These are phyloP conservation scores for Hippophae rhamnoides DNA, from an alignment of 306 rosid genomes.

Conservation along the genomic window DNA sequence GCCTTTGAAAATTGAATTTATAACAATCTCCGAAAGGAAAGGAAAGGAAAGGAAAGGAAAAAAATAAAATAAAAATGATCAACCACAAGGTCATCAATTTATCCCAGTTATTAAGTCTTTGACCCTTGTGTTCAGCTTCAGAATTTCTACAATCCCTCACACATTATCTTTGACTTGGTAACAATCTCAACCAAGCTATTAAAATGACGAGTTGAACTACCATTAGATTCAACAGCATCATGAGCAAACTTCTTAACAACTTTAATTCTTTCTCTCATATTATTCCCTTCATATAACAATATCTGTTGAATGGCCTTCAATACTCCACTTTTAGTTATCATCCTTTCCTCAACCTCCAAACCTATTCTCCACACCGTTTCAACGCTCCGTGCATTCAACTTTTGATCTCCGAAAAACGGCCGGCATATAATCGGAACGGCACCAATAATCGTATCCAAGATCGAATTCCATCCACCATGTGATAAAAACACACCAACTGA, in stretches of 20 bases:
- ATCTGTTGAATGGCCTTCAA: conserved; percentile 6
- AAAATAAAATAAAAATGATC: too few species aligned
- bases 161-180: neutral
- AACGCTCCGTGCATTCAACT: conserved; percentile 25
- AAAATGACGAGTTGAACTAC: conserved; percentile 27
- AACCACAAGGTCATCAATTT: too few species aligned
- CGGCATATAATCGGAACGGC: conserved; percentile 60
- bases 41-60: too few species aligned
- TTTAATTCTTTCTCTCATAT: conserved; percentile 26
- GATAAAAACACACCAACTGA: conserved; percentile 42
- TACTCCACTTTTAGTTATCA: conserved; percentile 19
- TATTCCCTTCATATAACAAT: conserved; percentile 18
- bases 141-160: too few species aligned
- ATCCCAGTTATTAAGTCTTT: too few species aligned
- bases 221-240: conserved; percentile 20
- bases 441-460: conserved; percentile 39
- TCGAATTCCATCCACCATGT: conserved; percentile 64
- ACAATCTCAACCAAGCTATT: conserved; percentile 19
- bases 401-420: conserved; percentile 55
- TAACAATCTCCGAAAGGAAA: too few species aligned
- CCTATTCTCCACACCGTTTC: conserved; percentile 42
- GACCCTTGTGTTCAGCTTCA: too few species aligned
- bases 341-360: conserved; percentile 26
- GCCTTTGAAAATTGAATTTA: too few species aligned
- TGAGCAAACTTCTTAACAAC: conserved; percentile 21